These are phyloP conservation scores for Chamaecyparis obtusa DNA, from an alignment of 75 land plant species.

Conservation along the genomic window DNA sequence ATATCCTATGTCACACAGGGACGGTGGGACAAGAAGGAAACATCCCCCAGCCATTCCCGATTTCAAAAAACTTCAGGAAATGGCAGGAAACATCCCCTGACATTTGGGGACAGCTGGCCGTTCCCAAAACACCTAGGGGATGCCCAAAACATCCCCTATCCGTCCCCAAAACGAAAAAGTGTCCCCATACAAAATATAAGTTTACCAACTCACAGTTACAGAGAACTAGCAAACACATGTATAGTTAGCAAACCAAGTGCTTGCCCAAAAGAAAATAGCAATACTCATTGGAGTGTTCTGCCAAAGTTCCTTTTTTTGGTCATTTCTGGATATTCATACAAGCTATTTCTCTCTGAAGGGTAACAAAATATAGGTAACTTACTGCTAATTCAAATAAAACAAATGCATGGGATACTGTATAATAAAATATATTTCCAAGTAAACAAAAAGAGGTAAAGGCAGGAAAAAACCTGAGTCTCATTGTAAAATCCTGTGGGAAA, in stretches of 20 bases:
- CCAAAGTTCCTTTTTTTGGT: not conserved
- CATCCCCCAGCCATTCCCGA: too few species aligned
- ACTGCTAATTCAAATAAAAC: not conserved
- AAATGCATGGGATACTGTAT: not conserved
- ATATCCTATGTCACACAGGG: too few species aligned
- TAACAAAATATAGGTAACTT: not conserved
- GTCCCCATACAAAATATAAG: not conserved
- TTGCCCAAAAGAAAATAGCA: not conserved
- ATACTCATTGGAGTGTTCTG: not conserved
- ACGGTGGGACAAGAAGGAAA: too few species aligned
- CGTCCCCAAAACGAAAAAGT: too few species aligned
- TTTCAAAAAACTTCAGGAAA: too few species aligned
- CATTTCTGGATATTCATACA: not conserved
- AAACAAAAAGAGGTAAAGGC: not conserved
- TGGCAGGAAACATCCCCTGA: too few species aligned
- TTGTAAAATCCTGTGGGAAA: constrained; percentile 89
- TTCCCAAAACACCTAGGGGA: too few species aligned
- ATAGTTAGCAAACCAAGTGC: not conserved
- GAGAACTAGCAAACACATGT: not conserved
- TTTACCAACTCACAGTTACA: not conserved
- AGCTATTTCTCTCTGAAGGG: not conserved
- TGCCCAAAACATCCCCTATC: too few species aligned
- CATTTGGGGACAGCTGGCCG: too few species aligned
- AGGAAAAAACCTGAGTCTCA: constrained; percentile 68
- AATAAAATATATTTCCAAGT: not conserved